Conservation (phyloP, 257 asterid species). For the Paulownia fortunei region DNA sequence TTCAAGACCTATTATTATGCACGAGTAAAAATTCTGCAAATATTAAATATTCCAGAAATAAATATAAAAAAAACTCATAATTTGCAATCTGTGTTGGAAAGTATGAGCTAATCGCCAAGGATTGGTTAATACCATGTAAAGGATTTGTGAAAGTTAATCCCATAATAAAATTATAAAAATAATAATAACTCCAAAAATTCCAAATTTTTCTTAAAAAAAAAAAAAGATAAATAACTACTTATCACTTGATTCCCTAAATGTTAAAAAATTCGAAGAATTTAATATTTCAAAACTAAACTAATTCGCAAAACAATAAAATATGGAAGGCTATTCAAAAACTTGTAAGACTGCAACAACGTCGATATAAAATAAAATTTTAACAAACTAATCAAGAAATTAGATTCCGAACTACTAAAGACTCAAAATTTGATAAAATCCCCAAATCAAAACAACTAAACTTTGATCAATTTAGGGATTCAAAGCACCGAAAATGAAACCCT, state of each 20-base stretch:
- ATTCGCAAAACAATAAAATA: background rate
- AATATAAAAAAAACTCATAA: background rate
- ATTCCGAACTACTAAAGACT: background rate
- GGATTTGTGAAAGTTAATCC: background rate
- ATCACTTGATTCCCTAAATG: constrained; percentile 1
- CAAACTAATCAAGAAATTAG: constrained; percentile 20
- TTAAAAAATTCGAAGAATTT: background rate
- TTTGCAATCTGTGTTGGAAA: constrained; percentile 21
- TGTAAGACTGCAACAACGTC: constrained; percentile 17
- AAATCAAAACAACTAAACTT: constrained; percentile 11
- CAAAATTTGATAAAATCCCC: constrained; percentile 42
- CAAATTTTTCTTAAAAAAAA: background rate
- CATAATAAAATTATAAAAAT: constrained; percentile 13
- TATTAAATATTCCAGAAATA: constrained; percentile 10
- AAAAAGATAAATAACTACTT: constrained; percentile 4
- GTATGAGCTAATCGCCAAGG: constrained; percentile 28
- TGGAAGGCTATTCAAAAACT: background rate
- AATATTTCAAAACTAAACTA: constrained; percentile 27
- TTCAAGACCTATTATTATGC: background rate
- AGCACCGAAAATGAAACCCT: constrained; percentile 39
- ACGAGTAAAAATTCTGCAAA: background rate
- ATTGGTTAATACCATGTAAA: constrained; percentile 8
- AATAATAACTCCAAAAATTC: background rate
- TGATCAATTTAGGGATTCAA: constrained; percentile 39
- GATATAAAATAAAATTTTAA: constrained; percentile 20